phyloP scores from a whole-genome alignment of 108 stramenopile genomes.

The Skeletonema grethae region DNA sequence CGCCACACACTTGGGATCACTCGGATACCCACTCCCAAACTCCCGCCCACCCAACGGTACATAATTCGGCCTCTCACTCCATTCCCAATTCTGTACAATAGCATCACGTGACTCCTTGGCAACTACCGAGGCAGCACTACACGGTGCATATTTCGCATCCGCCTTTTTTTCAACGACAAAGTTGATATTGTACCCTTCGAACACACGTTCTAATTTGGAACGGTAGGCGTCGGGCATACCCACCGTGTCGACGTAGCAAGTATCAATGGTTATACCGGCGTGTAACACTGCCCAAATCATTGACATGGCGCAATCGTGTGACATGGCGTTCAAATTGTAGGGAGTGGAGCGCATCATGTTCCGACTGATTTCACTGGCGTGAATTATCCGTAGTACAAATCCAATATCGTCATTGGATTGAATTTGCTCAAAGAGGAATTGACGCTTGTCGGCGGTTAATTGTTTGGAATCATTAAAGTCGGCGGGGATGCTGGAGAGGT shows the following conservation, averaged over 20 bases:
- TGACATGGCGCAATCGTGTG: slow-evolving; percentile 77
- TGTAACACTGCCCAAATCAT: slow-evolving; percentile 77
- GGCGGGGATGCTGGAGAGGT: slow-evolving; percentile 34
- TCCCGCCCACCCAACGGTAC: slow-evolving; percentile 19
- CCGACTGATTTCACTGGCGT: slow-evolving; percentile 79
- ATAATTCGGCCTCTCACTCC: slow-evolving; percentile 44
- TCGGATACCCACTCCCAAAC: slow-evolving; percentile 78
- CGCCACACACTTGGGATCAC: slow-evolving; percentile 71
- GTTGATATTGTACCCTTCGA: slow-evolving; percentile 61
- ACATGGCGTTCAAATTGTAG: slow-evolving; percentile 88
- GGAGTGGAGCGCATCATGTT: slow-evolving; percentile 81
- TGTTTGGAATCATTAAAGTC: slow-evolving; percentile 89
- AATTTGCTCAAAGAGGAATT: slow-evolving; percentile 58
- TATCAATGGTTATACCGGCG: slow-evolving; percentile 65
- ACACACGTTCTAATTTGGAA: slow-evolving; percentile 65
- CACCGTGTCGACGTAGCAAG: slow-evolving; percentile 84
- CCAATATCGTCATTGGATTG: slow-evolving; percentile 61
- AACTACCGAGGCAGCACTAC: slow-evolving; percentile 86
- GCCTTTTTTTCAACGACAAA: slow-evolving; percentile 93
- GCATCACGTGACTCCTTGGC: slow-evolving; percentile 86
- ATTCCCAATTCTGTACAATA: slow-evolving; percentile 66
- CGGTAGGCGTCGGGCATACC: slow-evolving; percentile 74
- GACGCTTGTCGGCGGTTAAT: slow-evolving; percentile 68
- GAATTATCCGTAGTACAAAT: slow-evolving; percentile 69
- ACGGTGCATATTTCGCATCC: slow-evolving; percentile 89